Evolutionary conservation across 768 basidiomycete species (phyloP).

Genomic region (Leccinum variicolor): DNA sequence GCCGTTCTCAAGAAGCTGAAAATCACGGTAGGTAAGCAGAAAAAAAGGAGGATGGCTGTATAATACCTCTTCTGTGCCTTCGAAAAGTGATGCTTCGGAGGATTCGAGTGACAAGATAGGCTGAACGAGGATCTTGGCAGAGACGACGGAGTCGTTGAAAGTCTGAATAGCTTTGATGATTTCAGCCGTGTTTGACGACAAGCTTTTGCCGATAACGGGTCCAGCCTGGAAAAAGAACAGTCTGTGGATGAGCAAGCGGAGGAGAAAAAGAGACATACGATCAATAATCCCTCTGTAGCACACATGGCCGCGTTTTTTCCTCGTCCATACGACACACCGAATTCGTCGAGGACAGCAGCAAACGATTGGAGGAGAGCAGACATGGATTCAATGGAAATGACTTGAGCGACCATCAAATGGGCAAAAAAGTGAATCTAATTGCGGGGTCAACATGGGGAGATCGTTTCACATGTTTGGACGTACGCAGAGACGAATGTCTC

Average conservation of each 20-base stretch:
- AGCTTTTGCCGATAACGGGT: slow-evolving; percentile 56
- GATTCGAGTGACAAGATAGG: slow-evolving; percentile 52
- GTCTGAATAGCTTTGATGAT: slow-evolving; percentile 70
- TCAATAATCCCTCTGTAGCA: slow-evolving; percentile 78
- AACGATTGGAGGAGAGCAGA: slow-evolving; percentile 79
- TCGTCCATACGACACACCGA: slow-evolving; percentile 82
- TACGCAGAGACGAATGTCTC: slow-evolving; percentile 85
- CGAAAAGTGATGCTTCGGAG: slow-evolving; percentile 38
- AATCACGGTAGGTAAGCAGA: slow-evolving; percentile 1
- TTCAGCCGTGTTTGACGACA: slow-evolving; percentile 55
- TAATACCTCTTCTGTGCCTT: slow-evolving; percentile 61
- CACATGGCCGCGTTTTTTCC: slow-evolving; percentile 79
- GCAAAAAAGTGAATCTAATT: slow-evolving; percentile 90
- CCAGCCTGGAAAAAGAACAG: slow-evolving; percentile 52
- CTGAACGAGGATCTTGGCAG: slow-evolving; percentile 63
- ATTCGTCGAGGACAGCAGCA: slow-evolving; percentile 83
- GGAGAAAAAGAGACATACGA: slow-evolving; percentile 38
- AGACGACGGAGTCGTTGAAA: slow-evolving; percentile 60
- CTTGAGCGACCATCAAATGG: slow-evolving; percentile 71
- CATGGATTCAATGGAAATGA: slow-evolving; percentile 78
- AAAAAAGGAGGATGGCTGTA: not conserved
- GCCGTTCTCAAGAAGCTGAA: slow-evolving; percentile 72
- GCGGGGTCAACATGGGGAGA: slow-evolving; percentile 3
- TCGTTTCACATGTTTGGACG: slow-evolving; percentile 26
- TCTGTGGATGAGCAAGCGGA: not conserved